These are phyloP conservation scores for Solanum rostratum DNA, from an alignment of 257 asterid genomes.

Conservation along the genomic window DNA sequence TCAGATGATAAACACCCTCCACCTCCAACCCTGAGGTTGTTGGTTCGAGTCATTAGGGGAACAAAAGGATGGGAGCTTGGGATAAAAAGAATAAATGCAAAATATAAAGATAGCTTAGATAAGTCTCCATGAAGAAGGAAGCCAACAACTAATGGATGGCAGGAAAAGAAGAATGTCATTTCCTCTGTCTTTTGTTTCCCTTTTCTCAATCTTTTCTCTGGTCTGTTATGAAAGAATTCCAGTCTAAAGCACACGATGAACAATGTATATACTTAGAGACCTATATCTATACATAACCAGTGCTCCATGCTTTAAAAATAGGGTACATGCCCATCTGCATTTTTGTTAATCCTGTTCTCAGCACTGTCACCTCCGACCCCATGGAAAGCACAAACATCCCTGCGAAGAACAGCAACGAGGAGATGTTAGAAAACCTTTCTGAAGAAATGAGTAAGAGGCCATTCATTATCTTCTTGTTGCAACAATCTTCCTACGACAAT, in stretches of 20 bases:
- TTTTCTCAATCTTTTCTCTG: not conserved
- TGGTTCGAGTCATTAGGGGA: not conserved
- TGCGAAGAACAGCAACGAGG: slow-evolving; percentile 4
- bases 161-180: not conserved
- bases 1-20: not conserved
- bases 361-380: slow-evolving; percentile 28
- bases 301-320: not conserved
- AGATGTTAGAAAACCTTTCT: not conserved
- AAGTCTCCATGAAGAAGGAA: not conserved
- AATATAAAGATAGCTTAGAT: not conserved
- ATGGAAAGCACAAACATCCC: slow-evolving; percentile 52
- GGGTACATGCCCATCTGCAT: slow-evolving; percentile 3
- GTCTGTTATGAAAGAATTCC: not conserved
- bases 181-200: not conserved
- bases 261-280: not conserved
- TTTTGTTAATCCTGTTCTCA: not conserved
- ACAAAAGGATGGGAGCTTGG: not conserved
- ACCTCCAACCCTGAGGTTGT: not conserved
- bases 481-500: not conserved
- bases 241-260: not conserved
- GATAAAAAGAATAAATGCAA: not conserved
- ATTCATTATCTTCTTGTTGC: not conserved
- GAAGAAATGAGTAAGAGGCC: not conserved
- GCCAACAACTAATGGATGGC: not conserved
- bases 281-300: not conserved